Base-by-base conservation (phyloP, 768 basidiomycete genomes). In the Artomyces pyxidatus region DNA sequence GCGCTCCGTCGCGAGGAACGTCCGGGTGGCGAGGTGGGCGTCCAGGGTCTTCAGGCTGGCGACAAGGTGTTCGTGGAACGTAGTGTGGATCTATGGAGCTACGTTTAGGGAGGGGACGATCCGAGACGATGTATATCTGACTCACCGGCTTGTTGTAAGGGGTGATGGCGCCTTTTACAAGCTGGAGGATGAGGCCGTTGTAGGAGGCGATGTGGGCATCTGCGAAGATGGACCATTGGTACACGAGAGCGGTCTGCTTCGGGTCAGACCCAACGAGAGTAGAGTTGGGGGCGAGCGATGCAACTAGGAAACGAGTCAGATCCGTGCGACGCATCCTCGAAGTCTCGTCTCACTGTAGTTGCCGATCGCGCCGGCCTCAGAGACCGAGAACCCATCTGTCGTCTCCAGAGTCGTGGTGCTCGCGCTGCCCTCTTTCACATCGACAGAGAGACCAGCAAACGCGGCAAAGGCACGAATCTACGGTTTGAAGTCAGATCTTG, bases 1-100 rank as follows among this genome's bases (percentile, higher is more conserved):
- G 61, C 95, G 88, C 65, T 99, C 90, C 56, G 83, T 85, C 48
- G 92, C 92, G 60, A 98, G 78, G 78, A 82, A 98, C 40, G 95
- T 99, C 62, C 78, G 81, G 49, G 79, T 74, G 42, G 73, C 63
- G 59, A 99, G 81, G 71, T 88, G 77, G 28, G 69, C 65, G 56
- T 99, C 80, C 49, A 98, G 73, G 55, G 80, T 81, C 35, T 69
- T 69, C 43, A 96, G 73, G 17, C 78, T 68, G 40, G 77, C 74
- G 37, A 66, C 54, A 60, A 82, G 74, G 29, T 73, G 75, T 41
- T 86, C 82, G 14, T 68, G 57, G 49, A 79, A 62, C 40, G 53
- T 42, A 42, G 63, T 78, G 68, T 90, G 87, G 53, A 76, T 63
- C 87, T 90, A 54, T 26, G 22, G 38, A 46, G 16, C 22, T 28